Evolutionary conservation across 495 filamentous ascomycete species (phyloP).

Genomic region (Aspergillus ellipticus): DNA sequence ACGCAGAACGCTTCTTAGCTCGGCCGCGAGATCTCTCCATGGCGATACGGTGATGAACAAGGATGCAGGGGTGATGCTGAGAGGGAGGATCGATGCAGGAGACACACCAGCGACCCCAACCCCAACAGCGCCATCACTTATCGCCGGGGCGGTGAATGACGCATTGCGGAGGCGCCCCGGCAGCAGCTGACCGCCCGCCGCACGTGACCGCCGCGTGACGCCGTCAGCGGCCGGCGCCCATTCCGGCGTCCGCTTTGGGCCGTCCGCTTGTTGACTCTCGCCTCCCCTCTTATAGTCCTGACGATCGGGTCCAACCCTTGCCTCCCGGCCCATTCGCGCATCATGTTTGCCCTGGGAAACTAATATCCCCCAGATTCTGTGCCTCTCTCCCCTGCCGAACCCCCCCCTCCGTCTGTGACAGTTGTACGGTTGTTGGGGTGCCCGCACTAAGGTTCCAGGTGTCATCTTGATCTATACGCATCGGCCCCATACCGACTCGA

Average conservation of each 20-base stretch:
- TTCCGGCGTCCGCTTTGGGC: not conserved
- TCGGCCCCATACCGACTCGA: conserved; percentile 10
- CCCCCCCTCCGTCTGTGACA: not conserved
- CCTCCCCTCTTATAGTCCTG: not conserved
- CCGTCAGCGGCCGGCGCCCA: not conserved
- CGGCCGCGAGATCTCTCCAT: conserved; percentile 14
- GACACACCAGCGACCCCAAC: not conserved
- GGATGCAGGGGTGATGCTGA: conserved; percentile 16
- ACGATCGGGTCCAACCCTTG: not conserved
- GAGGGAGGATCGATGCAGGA: conserved; percentile 13
- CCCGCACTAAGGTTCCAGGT: not conserved
- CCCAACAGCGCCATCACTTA: not conserved
- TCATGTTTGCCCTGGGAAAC: not conserved
- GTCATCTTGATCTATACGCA: conserved; percentile 5
- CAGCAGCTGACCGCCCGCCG: not conserved
- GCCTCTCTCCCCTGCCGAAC: not conserved
- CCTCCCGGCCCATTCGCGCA: not conserved
- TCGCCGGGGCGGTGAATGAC: not conserved
- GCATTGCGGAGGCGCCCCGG: not conserved
- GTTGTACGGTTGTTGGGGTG: not conserved
- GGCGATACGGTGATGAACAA: conserved; percentile 8
- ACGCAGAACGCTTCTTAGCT: conserved; percentile 11
- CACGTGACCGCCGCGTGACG: not conserved
- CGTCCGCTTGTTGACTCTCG: not conserved
- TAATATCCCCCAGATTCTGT: not conserved